Evolutionary conservation across 805 yeast species (phyloP).

Genomic region (Zygoascus flipseniorum): DNA sequence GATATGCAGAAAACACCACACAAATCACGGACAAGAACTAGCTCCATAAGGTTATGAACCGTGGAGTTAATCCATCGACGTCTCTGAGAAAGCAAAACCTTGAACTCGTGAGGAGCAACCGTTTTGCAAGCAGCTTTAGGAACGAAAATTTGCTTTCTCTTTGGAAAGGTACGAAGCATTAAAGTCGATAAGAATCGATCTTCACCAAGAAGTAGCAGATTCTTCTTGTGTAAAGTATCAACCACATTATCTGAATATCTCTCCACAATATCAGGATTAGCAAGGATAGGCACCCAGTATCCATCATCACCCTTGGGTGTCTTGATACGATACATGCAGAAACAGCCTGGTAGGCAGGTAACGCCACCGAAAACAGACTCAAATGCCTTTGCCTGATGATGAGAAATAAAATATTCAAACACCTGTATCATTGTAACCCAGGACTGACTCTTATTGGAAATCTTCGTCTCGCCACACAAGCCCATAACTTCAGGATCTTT

Average conservation of each 20-base stretch:
- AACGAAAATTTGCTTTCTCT: slow-evolving; percentile 77
- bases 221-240: slow-evolving; percentile 78
- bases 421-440: slow-evolving; percentile 95
- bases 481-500: slow-evolving; percentile 86
- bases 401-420: slow-evolving; percentile 86
- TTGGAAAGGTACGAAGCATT: slow-evolving; percentile 84
- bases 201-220: slow-evolving; percentile 78
- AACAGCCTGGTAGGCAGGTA: slow-evolving; percentile 93
- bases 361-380: slow-evolving; percentile 94
- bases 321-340: slow-evolving; percentile 84
- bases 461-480: slow-evolving; percentile 89
- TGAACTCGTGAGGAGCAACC: slow-evolving; percentile 71
- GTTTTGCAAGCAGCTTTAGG: slow-evolving; percentile 93
- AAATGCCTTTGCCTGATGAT: slow-evolving; percentile 89
- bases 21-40: slow-evolving; percentile 73
- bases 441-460: slow-evolving; percentile 68
- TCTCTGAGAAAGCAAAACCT: slow-evolving; percentile 79
- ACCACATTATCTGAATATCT: slow-evolving; percentile 81
- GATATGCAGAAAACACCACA: slow-evolving; percentile 95
- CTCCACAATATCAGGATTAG: slow-evolving; percentile 90
- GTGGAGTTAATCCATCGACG: slow-evolving; percentile 98
- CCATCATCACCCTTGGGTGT: slow-evolving; percentile 61
- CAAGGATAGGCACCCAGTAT: slow-evolving; percentile 87
- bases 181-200: slow-evolving; percentile 79
- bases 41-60: slow-evolving; percentile 85